phyloP scores from a whole-genome alignment of 768 basidiomycete species.

The Termitomyces sp. region DNA sequence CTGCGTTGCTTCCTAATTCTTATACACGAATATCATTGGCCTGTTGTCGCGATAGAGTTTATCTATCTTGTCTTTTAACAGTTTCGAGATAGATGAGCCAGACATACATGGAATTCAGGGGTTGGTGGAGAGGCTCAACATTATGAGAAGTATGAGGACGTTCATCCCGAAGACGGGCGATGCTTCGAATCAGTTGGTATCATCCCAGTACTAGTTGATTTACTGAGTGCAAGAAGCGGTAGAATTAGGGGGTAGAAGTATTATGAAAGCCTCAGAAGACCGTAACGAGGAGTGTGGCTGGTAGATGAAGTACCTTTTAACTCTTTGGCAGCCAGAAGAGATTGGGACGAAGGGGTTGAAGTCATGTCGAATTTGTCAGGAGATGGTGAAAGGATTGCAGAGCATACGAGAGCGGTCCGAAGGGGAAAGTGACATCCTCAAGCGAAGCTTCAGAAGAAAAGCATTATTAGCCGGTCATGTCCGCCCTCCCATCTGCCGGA shows the following conservation, averaged over 20 bases:
- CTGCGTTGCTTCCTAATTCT: constrained; percentile 36
- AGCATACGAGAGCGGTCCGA: background rate
- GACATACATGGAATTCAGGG: constrained; percentile 20
- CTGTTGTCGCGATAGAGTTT: constrained; percentile 38
- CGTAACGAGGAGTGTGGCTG: background rate
- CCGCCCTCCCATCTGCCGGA: too few species aligned
- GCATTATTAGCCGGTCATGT: too few species aligned
- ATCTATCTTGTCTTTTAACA: constrained; percentile 45
- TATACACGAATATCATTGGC: constrained; percentile 34
- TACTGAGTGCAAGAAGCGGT: background rate
- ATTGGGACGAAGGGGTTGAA: background rate
- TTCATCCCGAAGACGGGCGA: constrained; percentile 33
- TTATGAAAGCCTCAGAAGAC: background rate
- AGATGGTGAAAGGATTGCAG: background rate
- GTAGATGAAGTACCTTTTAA: background rate
- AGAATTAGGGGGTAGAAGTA: background rate
- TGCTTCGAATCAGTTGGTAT: constrained; percentile 5
- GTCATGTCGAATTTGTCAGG: background rate
- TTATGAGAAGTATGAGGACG: too few species aligned
- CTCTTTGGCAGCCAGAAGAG: background rate
- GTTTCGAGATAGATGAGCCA: constrained; percentile 46
- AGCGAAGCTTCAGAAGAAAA: too few species aligned
- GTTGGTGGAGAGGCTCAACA: background rate
- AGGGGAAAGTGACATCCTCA: too few species aligned
- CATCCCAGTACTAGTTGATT: background rate